Evolutionary conservation across 1,284 basidiomycete species (phyloP), one percentile per base, ranked within the genome.

Genomic region (Malassezia yamatoensis): DNA sequence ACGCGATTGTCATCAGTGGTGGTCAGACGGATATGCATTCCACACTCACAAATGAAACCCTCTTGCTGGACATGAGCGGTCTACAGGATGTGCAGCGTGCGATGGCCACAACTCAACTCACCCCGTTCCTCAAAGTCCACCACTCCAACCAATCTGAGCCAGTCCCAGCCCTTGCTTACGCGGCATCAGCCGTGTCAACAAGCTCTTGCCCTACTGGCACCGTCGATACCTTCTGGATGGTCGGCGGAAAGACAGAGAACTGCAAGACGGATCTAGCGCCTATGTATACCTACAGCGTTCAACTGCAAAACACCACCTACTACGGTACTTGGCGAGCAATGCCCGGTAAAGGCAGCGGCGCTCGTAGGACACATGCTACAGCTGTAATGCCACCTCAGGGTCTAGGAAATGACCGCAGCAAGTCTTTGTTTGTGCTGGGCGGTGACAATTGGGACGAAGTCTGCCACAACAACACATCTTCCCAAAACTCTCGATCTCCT

Each of bases 11-110:
- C 29, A 62, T 65, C 40, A 24, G 51, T 20, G 63, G 63, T 33
- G 63, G 63, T 10, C 52, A 63, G 43, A 41, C 45, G n/a, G 53
- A 50, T 42, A 34, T 18, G 10, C 18, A 41, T 13, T 50, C 40
- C 8, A 42, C 16, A 24, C 16, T 61, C 12, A 59, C 63, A 4
- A 65, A 64, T 51, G 63, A 65, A 45, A 63, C 64, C 35, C 58
- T 55, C 24, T 38, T 57, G 16, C 47, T 64, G 18, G 59, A 65
- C 44, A 43, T 65, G 52, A 42, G 38, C 24, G 50, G 48, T 32
- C 51, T 58, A 16, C 40, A 36, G 15, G 32, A 51, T 37, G 13
- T 53, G 36, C 29, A 44, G 41, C 45, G 36, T 18, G 24, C 49
- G 33, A 35, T 38, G 12, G 51, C 43, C 7, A n/a, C 50, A 35